Evolutionary conservation across 176 grass and related monocot genomes (phyloP).

Genomic region (Triticum turgidum): DNA sequence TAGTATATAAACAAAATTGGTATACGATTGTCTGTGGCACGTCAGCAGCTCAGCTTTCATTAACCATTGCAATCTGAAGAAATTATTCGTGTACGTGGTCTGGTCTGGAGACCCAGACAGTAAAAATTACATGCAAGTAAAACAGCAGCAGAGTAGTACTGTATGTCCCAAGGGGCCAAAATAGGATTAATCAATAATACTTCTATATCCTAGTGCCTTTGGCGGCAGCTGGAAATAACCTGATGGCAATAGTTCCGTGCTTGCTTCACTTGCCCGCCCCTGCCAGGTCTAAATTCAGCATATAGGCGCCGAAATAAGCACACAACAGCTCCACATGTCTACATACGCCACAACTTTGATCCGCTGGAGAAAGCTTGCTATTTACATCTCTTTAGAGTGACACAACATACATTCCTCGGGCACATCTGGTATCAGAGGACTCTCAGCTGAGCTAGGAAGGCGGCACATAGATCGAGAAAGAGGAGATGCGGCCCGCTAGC

Average conservation of each 20-base stretch:
- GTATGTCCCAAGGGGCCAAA: not conserved
- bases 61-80: slow-evolving; percentile 17
- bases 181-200: not conserved
- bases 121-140: slow-evolving; percentile 21
- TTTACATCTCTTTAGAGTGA: slow-evolving; percentile 36
- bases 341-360: slow-evolving; percentile 35
- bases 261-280: not conserved
- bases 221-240: slow-evolving; percentile 20
- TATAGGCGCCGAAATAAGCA: slow-evolving; percentile 8
- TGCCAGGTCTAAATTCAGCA: slow-evolving; percentile 14
- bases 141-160: not conserved
- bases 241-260: not conserved
- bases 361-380: slow-evolving; percentile 35
- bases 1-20: not conserved
- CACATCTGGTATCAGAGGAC: slow-evolving; percentile 47
- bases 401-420: slow-evolving; percentile 9
- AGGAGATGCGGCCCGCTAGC: slow-evolving; percentile 65
- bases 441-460: slow-evolving; percentile 77
- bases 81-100: slow-evolving; percentile 36
- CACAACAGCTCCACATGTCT: slow-evolving; percentile 25
- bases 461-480: slow-evolving; percentile 79
- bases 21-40: not conserved
- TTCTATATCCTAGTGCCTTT: slow-evolving; percentile 17
- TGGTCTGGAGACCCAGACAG: not conserved
- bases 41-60: slow-evolving; percentile 23